A percentile compares a stretch with the other conserved stretches of the same genome.
phyloP scores from a whole-genome alignment of 495 filamentous ascomycete species.

The Chlorociboria aeruginascens region DNA sequence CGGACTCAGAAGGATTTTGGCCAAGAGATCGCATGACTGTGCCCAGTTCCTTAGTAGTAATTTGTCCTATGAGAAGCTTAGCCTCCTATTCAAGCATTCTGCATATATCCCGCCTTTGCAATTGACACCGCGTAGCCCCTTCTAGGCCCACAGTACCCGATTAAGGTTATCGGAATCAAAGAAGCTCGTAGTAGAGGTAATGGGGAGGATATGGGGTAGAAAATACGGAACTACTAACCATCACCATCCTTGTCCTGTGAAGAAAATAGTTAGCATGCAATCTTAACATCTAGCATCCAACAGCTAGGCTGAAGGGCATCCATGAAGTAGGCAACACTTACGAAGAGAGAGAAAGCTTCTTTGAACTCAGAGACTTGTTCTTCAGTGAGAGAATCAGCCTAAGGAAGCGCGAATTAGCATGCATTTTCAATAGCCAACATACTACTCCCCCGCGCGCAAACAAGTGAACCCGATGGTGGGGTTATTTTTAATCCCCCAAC shows the following conservation, averaged over 20 bases:
- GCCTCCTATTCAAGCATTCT: not conserved
- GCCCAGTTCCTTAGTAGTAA: slow-evolving; percentile 98
- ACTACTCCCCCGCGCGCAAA: no score
- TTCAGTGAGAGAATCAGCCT: slow-evolving; percentile 93
- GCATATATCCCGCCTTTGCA: not conserved
- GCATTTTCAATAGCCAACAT: no score
- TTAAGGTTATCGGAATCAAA: no score
- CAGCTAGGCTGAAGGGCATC: slow-evolving; percentile 1
- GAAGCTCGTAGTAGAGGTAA: no score
- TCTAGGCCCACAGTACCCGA: no score
- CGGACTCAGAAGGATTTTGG: slow-evolving; percentile 97
- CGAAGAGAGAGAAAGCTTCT: slow-evolving; percentile 99
- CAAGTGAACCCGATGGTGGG: no score
- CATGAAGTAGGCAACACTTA: slow-evolving; percentile 42
- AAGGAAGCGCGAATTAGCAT: not conserved
- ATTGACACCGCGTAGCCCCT: not conserved
- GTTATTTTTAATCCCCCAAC: no score
- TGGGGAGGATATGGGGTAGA: not conserved
- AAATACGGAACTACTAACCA: slow-evolving; percentile 54
- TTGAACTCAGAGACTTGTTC: slow-evolving; percentile 99
- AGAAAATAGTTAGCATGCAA: slow-evolving; percentile 7
- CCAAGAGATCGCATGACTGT: slow-evolving; percentile 99
- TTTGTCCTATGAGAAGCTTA: slow-evolving; percentile 57
- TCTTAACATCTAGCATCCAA: not conserved
- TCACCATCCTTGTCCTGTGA: slow-evolving; percentile 98